These are phyloP conservation scores for Fusarium sp. DNA, from an alignment of 2,329 filamentous ascomycete genomes.

Conservation along the genomic window DNA sequence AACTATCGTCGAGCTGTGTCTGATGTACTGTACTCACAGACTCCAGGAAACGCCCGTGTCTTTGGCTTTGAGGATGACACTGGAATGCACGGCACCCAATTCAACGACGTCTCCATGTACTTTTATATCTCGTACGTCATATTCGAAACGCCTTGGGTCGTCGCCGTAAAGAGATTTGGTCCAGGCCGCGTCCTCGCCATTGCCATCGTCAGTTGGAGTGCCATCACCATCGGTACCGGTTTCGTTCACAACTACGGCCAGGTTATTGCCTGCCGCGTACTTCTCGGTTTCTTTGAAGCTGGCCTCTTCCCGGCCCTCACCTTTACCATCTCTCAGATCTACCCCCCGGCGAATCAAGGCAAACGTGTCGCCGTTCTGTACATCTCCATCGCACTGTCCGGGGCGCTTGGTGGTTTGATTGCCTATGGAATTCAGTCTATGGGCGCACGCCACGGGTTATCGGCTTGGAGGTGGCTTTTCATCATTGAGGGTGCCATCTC, in stretches of 20 bases:
- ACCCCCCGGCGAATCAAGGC: conserved; percentile 46
- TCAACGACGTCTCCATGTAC: conserved; percentile 45
- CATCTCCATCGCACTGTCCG: conserved; percentile 44
- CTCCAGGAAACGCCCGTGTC: conserved; percentile 47
- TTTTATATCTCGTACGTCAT: conserved; percentile 48
- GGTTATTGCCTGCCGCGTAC: conserved; percentile 43
- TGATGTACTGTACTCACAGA: neutral
- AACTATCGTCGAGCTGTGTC: rapidly evolving
- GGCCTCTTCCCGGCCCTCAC: conserved; percentile 48
- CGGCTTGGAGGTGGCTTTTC: conserved; percentile 64
- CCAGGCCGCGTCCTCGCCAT: conserved; percentile 41
- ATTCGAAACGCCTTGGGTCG: conserved; percentile 46
- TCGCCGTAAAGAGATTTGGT: conserved; percentile 46
- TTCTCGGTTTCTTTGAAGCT: conserved; percentile 50
- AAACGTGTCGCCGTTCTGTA: conserved; percentile 47
- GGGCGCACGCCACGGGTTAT: conserved; percentile 56
- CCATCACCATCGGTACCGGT: conserved; percentile 46
- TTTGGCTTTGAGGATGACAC: conserved; percentile 48
- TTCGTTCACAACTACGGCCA: conserved; percentile 43
- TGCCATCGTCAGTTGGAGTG: conserved; percentile 48
- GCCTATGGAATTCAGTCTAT: conserved; percentile 51
- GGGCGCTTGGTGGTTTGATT: conserved; percentile 46
- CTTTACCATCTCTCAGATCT: conserved; percentile 49
- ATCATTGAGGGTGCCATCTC: conserved; percentile 56
- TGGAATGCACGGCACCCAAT: conserved; percentile 43